A percentile compares a stretch with the other conserved stretches of the same genome.
Evolutionary conservation across 2,329 filamentous ascomycete species (phyloP).

Genomic region (Verticillium tricorpus): DNA sequence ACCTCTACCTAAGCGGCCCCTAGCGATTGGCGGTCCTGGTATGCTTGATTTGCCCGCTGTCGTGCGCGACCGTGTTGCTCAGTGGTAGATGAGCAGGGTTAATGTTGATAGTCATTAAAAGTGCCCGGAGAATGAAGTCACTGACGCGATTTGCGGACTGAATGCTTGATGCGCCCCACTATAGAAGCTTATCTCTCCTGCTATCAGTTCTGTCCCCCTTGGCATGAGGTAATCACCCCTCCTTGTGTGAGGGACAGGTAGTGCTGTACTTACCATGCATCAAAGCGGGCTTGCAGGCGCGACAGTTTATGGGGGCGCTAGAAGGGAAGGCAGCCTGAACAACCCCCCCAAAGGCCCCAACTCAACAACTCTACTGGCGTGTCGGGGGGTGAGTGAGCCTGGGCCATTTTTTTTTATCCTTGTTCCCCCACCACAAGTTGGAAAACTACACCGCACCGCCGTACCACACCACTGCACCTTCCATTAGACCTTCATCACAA

Average conservation of each 20-base stretch:
- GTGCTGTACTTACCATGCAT: background rate
- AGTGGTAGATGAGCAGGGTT: background rate
- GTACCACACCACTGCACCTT: conserved; percentile 6
- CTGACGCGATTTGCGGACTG: background rate
- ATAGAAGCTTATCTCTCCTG: background rate
- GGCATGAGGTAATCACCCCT: background rate
- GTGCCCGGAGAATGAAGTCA: background rate
- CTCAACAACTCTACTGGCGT: conserved; percentile 6
- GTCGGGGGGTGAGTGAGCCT: conserved; percentile 7
- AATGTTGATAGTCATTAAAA: background rate
- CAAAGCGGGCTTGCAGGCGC: background rate
- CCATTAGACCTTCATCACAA: background rate
- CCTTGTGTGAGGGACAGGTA: background rate
- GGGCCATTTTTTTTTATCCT: conserved; percentile 9
- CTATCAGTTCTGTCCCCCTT: background rate
- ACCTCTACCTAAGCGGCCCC: too few relatives aligned
- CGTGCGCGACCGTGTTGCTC: background rate
- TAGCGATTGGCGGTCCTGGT: too few relatives aligned
- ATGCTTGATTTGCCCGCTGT: background rate
- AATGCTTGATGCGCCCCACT: background rate
- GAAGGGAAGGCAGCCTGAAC: background rate
- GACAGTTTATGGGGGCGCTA: background rate
- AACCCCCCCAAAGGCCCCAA: background rate
- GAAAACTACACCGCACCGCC: conserved; percentile 7
- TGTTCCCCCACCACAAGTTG: conserved; percentile 13